phyloP scores from a whole-genome alignment of 495 filamentous ascomycete species.

The Penicillium lividum region DNA sequence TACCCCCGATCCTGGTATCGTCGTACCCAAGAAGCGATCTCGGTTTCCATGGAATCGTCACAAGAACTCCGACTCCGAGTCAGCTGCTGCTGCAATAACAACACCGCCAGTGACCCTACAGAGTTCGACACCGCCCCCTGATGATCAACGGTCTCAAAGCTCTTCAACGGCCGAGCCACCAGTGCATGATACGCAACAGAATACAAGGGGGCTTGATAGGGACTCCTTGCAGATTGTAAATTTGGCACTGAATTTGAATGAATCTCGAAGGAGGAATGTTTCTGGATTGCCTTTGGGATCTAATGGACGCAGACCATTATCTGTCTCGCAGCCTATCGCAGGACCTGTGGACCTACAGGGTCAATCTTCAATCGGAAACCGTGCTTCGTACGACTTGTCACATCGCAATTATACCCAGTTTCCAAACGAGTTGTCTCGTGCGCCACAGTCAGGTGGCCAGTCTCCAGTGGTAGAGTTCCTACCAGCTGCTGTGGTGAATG shows the following conservation, averaged over 20 bases:
- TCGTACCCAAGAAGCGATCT: conserved; percentile 41
- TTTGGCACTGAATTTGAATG: conserved; percentile 84
- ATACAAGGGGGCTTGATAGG: conserved; percentile 53
- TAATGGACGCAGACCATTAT: conserved; percentile 44
- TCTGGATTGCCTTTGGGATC: conserved; percentile 55
- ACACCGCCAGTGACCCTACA: conserved; percentile 10
- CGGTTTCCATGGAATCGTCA: conserved; percentile 43
- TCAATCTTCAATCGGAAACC: conserved; percentile 17
- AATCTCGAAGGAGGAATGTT: conserved; percentile 65
- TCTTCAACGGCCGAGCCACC: conserved; percentile 16
- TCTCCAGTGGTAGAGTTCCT: conserved; percentile 33
- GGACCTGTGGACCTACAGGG: conserved; percentile 20
- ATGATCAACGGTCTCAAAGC: conserved; percentile 9
- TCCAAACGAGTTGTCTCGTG: conserved; percentile 14
- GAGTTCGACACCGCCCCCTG: conserved; percentile 9
- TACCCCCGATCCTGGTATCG: conserved; percentile 33
- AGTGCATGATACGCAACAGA: conserved; percentile 14
- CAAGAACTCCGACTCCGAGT: conserved; percentile 28
- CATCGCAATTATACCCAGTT: conserved; percentile 23
- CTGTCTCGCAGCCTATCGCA: conserved; percentile 34
- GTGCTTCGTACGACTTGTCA: conserved; percentile 15
- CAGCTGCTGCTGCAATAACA: conserved; percentile 9
- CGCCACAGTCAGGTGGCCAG: conserved; percentile 11
- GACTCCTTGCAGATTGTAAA: conserved; percentile 88
- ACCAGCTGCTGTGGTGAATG: conserved; percentile 33